phyloP scores from a whole-genome alignment of 2,329 filamentous ascomycete species.

The Trichoderma koningii region DNA sequence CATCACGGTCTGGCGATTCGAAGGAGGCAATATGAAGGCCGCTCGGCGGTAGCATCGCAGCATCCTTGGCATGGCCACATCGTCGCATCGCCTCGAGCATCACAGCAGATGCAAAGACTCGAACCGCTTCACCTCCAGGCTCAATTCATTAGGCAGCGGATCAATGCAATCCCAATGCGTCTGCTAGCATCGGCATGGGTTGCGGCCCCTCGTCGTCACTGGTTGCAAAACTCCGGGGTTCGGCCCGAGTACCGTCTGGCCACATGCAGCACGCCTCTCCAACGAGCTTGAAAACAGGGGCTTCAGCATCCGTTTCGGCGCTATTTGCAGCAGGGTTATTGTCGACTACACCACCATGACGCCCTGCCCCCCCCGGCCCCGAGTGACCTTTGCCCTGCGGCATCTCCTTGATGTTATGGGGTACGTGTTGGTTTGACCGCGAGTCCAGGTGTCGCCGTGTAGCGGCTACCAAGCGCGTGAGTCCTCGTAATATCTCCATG shows the following conservation, averaged over 20 bases:
- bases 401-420: neutral
- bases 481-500: neutral
- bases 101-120: neutral
- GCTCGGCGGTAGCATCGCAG: constrained; percentile 12
- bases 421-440: neutral
- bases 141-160: constrained; percentile 21
- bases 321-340: constrained; percentile 20
- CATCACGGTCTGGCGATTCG: too few species aligned
- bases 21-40: neutral
- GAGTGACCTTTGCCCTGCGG: neutral
- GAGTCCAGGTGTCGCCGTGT: neutral
- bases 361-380: neutral
- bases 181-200: neutral
- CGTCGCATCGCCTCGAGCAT: neutral
- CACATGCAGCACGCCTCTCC: constrained; percentile 11
- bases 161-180: neutral
- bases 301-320: constrained; percentile 19
- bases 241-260: constrained; percentile 25
- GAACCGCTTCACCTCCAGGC: constrained; percentile 9
- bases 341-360: neutral
- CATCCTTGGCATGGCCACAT: neutral
- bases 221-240: constrained; percentile 26
- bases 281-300: constrained; percentile 14
- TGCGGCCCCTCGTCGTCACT: constrained; percentile 11
- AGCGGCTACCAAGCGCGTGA: neutral